Percentiles rank a stretch among this genome's conserved stretches.
Conservation (phyloP, 202 grass and related monocot species). For the Panicum hallii region DNA sequence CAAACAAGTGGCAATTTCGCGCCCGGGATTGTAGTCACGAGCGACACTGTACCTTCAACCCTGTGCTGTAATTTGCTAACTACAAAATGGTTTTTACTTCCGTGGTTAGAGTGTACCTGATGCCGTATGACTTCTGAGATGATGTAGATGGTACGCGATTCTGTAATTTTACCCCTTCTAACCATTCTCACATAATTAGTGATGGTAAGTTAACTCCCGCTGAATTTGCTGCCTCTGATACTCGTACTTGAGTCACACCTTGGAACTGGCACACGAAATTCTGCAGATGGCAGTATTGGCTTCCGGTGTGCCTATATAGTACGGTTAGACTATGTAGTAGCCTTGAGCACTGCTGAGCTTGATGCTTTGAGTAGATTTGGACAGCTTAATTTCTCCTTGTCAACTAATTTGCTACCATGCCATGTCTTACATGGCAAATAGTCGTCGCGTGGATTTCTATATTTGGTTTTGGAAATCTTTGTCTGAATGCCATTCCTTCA, state of each 20-base stretch:
- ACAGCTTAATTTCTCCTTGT: not conserved
- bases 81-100: not conserved
- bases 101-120: not conserved
- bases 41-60: not conserved
- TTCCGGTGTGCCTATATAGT: not conserved
- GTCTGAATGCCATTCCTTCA: not conserved
- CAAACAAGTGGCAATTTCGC: not conserved
- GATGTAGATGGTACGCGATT: not conserved
- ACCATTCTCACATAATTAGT: not conserved
- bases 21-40: not conserved
- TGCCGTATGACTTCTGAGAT: not conserved
- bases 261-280: not conserved
- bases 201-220: not conserved
- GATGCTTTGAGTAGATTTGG: constrained; percentile 8
- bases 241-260: not conserved
- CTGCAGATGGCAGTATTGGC: not conserved
- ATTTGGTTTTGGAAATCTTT: not conserved
- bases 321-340: not conserved
- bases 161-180: not conserved
- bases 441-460: not conserved
- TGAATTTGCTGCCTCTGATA: not conserved
- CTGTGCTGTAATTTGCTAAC: not conserved
- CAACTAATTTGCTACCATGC: not conserved
- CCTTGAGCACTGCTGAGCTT: constrained; percentile 6
- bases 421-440: not conserved